Percentiles rank a stretch among this genome's conserved stretches.
phyloP scores from a whole-genome alignment of 176 grass and related monocot species.

The Ampelocalamus luodianensis region DNA sequence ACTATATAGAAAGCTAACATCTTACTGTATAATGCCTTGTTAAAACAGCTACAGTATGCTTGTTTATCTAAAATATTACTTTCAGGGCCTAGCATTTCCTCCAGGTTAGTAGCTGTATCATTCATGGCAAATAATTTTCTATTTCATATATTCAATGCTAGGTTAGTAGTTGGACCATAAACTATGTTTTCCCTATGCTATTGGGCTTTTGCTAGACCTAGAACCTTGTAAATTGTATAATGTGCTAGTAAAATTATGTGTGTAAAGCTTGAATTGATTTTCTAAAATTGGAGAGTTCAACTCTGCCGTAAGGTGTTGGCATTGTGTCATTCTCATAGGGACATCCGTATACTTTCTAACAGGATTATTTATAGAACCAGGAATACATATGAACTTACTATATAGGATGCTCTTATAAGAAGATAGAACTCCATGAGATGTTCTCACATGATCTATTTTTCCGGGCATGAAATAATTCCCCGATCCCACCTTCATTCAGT shows the following conservation, averaged over 20 bases:
- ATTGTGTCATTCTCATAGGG: not conserved
- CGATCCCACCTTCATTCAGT: conserved; percentile 53
- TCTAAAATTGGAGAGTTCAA: conserved; percentile 25
- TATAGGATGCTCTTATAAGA: conserved; percentile 25
- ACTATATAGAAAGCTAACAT: conserved; percentile 35
- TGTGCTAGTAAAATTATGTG: not conserved
- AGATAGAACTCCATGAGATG: conserved; percentile 19
- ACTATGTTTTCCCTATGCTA: not conserved
- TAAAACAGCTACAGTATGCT: conserved; percentile 89
- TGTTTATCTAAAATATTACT: conserved; percentile 98
- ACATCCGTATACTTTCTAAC: not conserved
- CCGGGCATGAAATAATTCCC: conserved; percentile 80
- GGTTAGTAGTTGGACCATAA: conserved; percentile 28
- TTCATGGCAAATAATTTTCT: conserved; percentile 14
- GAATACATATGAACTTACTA: conserved; percentile 29
- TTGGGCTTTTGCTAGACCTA: not conserved
- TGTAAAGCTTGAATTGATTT: conserved; percentile 33
- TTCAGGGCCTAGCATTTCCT: conserved; percentile 96
- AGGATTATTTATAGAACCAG: conserved; percentile 30
- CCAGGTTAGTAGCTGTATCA: conserved; percentile 61
- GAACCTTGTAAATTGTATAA: not conserved
- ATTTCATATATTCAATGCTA: conserved; percentile 31
- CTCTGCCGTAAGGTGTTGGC: rapidly evolving
- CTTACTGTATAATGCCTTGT: conserved; percentile 34
- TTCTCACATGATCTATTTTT: conserved; percentile 52